Percentiles rank a stretch among this genome's conserved stretches.
Conservation (phyloP, 2,329 filamentous ascomycete species). For the Grosmannia clavigera region DNA sequence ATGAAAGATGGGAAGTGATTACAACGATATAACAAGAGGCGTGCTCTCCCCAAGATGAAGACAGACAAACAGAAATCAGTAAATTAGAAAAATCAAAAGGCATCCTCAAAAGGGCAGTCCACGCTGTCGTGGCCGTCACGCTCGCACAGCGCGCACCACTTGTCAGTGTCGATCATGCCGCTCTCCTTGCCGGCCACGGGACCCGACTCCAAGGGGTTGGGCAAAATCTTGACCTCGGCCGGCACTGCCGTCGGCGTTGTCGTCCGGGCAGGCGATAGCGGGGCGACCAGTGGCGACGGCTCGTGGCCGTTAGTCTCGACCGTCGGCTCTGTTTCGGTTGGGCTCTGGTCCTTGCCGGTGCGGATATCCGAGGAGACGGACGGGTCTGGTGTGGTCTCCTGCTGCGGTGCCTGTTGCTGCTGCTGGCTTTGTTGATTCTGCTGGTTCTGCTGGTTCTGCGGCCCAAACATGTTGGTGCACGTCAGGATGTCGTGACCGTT, state of each 20-base stretch:
- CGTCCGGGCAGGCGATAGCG: constrained; percentile 24
- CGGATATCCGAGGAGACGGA: not conserved
- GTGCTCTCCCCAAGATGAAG: not conserved
- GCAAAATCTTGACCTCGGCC: constrained; percentile 35
- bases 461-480: constrained; percentile 73
- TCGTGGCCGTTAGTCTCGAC: not conserved
- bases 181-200: constrained; percentile 69
- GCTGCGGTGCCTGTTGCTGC: constrained; percentile 8
- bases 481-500: constrained; percentile 86
- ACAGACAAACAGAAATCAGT: not conserved
- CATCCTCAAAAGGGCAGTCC: constrained; percentile 85
- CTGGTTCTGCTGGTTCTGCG: not conserved
- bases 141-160: constrained; percentile 97
- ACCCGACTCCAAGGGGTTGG: constrained; percentile 51
- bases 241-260: constrained; percentile 24
- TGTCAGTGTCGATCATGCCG: constrained; percentile 65
- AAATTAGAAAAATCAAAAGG: constrained; percentile 32
- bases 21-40: not conserved
- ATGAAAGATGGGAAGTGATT: not conserved
- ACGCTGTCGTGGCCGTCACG: constrained; percentile 93
- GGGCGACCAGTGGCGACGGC: constrained; percentile 17
- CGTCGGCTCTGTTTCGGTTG: not conserved
- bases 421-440: not conserved
- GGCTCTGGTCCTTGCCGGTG: not conserved
- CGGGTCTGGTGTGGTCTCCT: no score